These are phyloP conservation scores for Ogataea corticis DNA, from an alignment of 805 yeast species.

Conservation along the genomic window DNA sequence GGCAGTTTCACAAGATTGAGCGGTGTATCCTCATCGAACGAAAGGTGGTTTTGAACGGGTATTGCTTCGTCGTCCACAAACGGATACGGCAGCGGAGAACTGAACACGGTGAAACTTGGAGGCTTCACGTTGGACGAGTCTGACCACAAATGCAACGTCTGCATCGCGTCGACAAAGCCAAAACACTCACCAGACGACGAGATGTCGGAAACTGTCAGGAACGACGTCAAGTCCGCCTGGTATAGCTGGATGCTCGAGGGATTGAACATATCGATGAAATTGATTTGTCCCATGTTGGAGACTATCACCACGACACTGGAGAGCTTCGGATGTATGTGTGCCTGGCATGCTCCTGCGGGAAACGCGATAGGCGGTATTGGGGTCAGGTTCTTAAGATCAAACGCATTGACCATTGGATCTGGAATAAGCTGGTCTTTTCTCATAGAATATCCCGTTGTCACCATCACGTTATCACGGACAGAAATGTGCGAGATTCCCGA, in stretches of 20 bases:
- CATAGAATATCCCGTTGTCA: constrained; percentile 79
- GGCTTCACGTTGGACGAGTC: constrained; percentile 42
- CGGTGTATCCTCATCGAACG: constrained; percentile 53
- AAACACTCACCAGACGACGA: constrained; percentile 76
- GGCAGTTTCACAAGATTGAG: constrained; percentile 83
- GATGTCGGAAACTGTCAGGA: constrained; percentile 51
- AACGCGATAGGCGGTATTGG: constrained; percentile 80
- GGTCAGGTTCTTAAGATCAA: constrained; percentile 72
- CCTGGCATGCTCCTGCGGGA: constrained; percentile 86
- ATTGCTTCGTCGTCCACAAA: constrained; percentile 35
- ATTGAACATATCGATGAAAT: constrained; percentile 79
- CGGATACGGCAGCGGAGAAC: constrained; percentile 58
- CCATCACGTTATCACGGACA: constrained; percentile 61
- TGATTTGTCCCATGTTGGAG: constrained; percentile 78
- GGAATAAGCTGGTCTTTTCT: constrained; percentile 57
- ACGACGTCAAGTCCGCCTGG: constrained; percentile 59
- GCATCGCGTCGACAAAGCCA: constrained; percentile 64
- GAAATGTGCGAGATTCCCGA: constrained; percentile 65
- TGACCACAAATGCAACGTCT: constrained; percentile 70
- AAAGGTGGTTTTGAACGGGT: constrained; percentile 26
- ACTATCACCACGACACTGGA: constrained; percentile 76
- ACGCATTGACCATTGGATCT: constrained; percentile 83
- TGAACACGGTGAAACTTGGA: constrained; percentile 35
- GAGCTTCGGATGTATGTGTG: constrained; percentile 80
- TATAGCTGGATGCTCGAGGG: constrained; percentile 67